Percentiles rank a stretch among this genome's conserved stretches.
Conservation (phyloP, 129 eudicot genomes). For the Pittosporum tobira region DNA sequence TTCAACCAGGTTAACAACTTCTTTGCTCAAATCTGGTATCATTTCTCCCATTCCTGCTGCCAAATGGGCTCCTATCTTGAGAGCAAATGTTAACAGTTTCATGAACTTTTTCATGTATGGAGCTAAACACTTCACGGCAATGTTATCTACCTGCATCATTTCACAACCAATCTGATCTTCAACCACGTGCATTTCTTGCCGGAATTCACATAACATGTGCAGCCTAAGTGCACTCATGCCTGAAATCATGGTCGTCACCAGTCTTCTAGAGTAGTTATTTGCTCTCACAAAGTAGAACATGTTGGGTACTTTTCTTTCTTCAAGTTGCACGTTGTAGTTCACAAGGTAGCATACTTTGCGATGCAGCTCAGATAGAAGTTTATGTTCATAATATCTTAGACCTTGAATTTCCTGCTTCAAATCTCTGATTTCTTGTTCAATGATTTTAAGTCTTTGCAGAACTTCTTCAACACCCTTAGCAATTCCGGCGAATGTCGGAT, state of each 20-base stretch:
- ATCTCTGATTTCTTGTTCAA: slow-evolving; percentile 80
- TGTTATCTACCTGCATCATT: slow-evolving; percentile 77
- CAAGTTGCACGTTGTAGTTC: slow-evolving; percentile 63
- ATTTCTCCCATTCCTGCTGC: slow-evolving; percentile 89
- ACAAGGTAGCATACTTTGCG: slow-evolving; percentile 64
- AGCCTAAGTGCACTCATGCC: slow-evolving; percentile 77
- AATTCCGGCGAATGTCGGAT: slow-evolving; percentile 76
- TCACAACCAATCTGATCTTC: slow-evolving; percentile 85
- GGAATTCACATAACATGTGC: slow-evolving; percentile 82
- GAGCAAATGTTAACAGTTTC: slow-evolving; percentile 81
- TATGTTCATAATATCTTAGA: slow-evolving; percentile 76
- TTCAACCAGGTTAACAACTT: slow-evolving; percentile 56
- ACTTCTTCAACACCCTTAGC: slow-evolving; percentile 93
- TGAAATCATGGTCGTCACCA: slow-evolving; percentile 59
- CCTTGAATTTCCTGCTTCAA: slow-evolving; percentile 92
- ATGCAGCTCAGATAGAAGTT: slow-evolving; percentile 67
- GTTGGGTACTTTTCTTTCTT: slow-evolving; percentile 89
- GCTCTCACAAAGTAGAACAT: slow-evolving; percentile 83
- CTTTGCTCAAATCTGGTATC: slow-evolving; percentile 92
- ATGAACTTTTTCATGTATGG: slow-evolving; percentile 84
- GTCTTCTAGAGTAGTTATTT: slow-evolving; percentile 67
- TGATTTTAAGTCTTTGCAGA: slow-evolving; percentile 70
- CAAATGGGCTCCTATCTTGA: slow-evolving; percentile 84
- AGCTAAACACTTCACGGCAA: slow-evolving; percentile 54
- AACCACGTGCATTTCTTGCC: slow-evolving; percentile 83